phyloP scores from a whole-genome alignment of 1,139 yeast genomes.

The Pichia sp. region DNA sequence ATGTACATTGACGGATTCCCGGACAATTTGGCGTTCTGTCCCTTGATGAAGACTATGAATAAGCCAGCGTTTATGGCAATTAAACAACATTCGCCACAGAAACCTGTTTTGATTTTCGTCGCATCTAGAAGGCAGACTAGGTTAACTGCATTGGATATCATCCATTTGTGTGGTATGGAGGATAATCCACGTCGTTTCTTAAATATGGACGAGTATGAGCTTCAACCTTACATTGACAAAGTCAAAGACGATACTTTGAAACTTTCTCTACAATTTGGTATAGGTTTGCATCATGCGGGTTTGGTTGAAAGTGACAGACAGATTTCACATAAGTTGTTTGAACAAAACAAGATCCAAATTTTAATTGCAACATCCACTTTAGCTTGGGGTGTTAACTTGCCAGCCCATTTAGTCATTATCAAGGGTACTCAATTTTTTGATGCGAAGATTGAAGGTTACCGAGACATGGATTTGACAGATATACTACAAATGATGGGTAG shows the following conservation, averaged over 20 bases:
- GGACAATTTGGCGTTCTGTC: conserved; percentile 88
- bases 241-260: conserved; percentile 88
- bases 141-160: conserved; percentile 86
- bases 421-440: conserved; percentile 91
- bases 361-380: conserved; percentile 91
- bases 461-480: conserved; percentile 90
- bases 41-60: conserved; percentile 97
- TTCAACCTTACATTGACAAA: conserved; percentile 50
- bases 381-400: conserved; percentile 97
- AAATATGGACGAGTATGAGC: conserved; percentile 68
- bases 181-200: conserved; percentile 85
- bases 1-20: conserved; percentile 99
- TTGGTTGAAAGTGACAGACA: conserved; percentile 84
- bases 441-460: conserved; percentile 70
- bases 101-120: conserved; percentile 91
- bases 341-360: conserved; percentile 78
- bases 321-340: conserved; percentile 81
- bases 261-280: conserved; percentile 85
- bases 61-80: conserved; percentile 97
- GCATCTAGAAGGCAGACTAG: conserved; percentile 97
- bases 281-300: conserved; percentile 98
- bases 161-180: conserved; percentile 92
- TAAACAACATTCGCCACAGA: conserved; percentile 86
- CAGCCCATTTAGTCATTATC: conserved; percentile 88
- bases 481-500: conserved; percentile 87